phyloP scores from a whole-genome alignment of 805 yeast genomes.

The Spathaspora arborariae region DNA sequence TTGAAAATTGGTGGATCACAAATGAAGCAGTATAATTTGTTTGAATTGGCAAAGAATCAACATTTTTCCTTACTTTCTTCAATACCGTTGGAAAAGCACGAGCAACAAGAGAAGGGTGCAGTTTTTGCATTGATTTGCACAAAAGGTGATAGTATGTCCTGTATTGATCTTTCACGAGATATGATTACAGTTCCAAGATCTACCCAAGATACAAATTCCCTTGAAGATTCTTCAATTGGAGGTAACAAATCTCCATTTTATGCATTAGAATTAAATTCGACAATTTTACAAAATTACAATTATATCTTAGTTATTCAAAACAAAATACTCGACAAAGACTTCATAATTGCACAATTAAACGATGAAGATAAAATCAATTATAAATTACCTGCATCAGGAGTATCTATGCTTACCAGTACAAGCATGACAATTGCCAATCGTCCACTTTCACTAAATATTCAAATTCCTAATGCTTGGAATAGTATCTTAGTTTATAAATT shows the following conservation, averaged over 20 bases:
- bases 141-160: slow-evolving; percentile 15
- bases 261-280: slow-evolving; percentile 40
- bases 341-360: slow-evolving; percentile 36
- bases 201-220: slow-evolving; percentile 21
- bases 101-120: neutral
- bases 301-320: slow-evolving; percentile 42
- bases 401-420: neutral
- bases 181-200: slow-evolving; percentile 50
- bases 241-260: slow-evolving; percentile 47
- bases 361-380: slow-evolving; percentile 16
- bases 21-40: neutral
- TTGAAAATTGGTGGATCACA: neutral
- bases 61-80: slow-evolving; percentile 2
- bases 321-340: slow-evolving; percentile 16
- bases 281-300: slow-evolving; percentile 42
- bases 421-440: slow-evolving; percentile 37
- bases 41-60: neutral
- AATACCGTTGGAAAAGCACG: neutral
- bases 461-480: slow-evolving; percentile 57
- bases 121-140: neutral
- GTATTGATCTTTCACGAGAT: slow-evolving; percentile 42
- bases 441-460: slow-evolving; percentile 44
- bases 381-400: slow-evolving; percentile 16
- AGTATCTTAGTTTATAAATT: slow-evolving; percentile 55
- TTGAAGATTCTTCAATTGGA: slow-evolving; percentile 55